A percentile compares a stretch with the other conserved stretches of the same genome.
Evolutionary conservation across 2,329 filamentous ascomycete species (phyloP).

Genomic region (Epichloe aotearoae): DNA sequence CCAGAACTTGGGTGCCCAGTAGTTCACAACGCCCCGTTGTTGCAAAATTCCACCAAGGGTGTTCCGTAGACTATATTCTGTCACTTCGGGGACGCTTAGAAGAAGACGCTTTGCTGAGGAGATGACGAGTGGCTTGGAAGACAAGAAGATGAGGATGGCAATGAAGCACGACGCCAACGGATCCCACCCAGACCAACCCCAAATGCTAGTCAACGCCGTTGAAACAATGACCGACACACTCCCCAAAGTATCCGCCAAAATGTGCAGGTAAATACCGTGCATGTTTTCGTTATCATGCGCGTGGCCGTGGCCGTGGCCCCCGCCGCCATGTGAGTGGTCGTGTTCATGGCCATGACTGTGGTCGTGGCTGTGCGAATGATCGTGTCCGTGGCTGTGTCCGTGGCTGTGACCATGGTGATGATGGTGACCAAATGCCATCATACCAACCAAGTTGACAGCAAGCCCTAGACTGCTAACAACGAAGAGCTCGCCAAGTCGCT

Average conservation of each 20-base stretch:
- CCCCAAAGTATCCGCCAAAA: slow-evolving; percentile 86
- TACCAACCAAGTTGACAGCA: slow-evolving; percentile 81
- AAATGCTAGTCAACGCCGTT: slow-evolving; percentile 73
- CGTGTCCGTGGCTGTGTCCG: slow-evolving; percentile 27
- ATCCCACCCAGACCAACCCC: slow-evolving; percentile 89
- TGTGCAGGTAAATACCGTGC: slow-evolving; percentile 91
- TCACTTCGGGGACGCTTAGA: slow-evolving; percentile 69
- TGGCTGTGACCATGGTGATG: slow-evolving; percentile 34
- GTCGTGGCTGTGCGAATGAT: slow-evolving; percentile 26
- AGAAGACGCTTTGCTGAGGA: slow-evolving; percentile 74
- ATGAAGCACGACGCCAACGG: slow-evolving; percentile 90
- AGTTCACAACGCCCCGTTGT: slow-evolving; percentile 72
- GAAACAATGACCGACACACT: slow-evolving; percentile 91
- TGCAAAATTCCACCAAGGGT: slow-evolving; percentile 71
- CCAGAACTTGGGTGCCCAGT: slow-evolving; percentile 86
- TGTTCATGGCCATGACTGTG: slow-evolving; percentile 25
- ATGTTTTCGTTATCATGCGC: slow-evolving; percentile 91
- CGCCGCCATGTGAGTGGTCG: slow-evolving; percentile 31
- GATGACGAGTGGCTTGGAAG: slow-evolving; percentile 74
- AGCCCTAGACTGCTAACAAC: slow-evolving; percentile 79
- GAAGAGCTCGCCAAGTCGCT: slow-evolving; percentile 73
- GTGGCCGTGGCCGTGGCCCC: slow-evolving; percentile 10
- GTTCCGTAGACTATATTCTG: slow-evolving; percentile 80
- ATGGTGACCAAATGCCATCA: slow-evolving; percentile 68
- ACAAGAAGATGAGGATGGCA: slow-evolving; percentile 83